Evolutionary conservation across 192 early-diverging fungal genomes (phyloP).

Genomic region (Backusella mclennaniae): DNA sequence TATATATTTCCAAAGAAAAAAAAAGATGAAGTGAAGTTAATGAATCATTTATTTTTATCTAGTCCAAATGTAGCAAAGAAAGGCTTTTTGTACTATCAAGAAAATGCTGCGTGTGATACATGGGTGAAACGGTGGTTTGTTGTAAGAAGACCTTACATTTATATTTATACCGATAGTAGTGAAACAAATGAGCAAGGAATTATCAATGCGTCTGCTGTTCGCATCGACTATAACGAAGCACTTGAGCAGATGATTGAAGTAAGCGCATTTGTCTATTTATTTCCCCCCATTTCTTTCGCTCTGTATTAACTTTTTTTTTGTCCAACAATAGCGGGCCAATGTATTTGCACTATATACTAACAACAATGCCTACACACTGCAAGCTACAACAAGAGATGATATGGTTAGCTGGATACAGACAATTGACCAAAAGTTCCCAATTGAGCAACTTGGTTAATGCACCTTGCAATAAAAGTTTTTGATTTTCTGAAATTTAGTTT

Average conservation of each 20-base stretch:
- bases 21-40: background rate
- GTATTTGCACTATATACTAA: constrained; percentile 71
- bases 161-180: constrained; percentile 61
- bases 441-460: constrained; percentile 11
- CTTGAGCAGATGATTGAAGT: constrained; percentile 59
- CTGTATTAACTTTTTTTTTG: background rate
- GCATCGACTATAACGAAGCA: constrained; percentile 58
- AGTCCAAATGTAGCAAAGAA: constrained; percentile 51
- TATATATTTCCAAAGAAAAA: background rate
- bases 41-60: background rate
- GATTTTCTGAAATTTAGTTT: background rate
- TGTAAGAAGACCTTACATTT: constrained; percentile 76
- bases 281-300: constrained; percentile 29
- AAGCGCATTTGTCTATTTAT: constrained; percentile 36
- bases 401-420: constrained; percentile 68
- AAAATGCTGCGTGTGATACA: constrained; percentile 48
- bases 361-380: constrained; percentile 64
- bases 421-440: constrained; percentile 41
- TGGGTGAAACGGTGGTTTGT: constrained; percentile 86
- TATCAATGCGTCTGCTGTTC: constrained; percentile 70
- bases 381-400: constrained; percentile 56
- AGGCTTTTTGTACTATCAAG: constrained; percentile 52
- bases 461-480: background rate
- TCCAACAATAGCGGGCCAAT: constrained; percentile 43
- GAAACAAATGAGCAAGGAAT: constrained; percentile 68